Conservation (phyloP, 148 eudicot genomes). For the Nyssa sinensis region DNA sequence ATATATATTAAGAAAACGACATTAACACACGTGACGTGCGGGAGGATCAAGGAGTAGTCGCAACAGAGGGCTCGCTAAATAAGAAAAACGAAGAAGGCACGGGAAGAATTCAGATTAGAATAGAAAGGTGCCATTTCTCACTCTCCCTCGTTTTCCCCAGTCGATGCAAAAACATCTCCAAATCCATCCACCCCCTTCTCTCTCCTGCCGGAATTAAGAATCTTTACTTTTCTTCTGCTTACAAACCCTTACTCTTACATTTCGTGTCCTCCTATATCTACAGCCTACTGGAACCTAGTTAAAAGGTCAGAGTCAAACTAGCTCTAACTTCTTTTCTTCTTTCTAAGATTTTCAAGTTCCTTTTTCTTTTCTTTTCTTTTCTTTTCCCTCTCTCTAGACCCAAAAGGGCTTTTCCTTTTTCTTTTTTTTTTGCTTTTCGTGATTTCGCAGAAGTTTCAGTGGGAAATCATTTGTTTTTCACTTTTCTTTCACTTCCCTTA, state of each 20-base stretch:
- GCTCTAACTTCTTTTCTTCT: neutral
- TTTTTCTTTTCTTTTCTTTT: neutral
- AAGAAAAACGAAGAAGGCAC: too few relatives aligned
- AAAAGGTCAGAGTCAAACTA: neutral
- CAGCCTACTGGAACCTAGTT: neutral
- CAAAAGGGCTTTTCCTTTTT: neutral
- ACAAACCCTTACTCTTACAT: too few relatives aligned
- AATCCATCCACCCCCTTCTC: conserved; percentile 1
- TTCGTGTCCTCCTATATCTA: neutral
- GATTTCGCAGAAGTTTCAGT: neutral
- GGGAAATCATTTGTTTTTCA: neutral
- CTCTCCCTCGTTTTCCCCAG: conserved; percentile 6
- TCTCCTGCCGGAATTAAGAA: neutral
- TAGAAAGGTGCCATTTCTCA: neutral
- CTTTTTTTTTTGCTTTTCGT: neutral
- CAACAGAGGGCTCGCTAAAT: too few relatives aligned
- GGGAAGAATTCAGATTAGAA: neutral
- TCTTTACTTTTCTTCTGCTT: too few relatives aligned
- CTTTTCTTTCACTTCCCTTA: neutral
- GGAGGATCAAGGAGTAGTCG: too few relatives aligned
- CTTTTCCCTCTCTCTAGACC: neutral
- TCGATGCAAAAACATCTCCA: neutral
- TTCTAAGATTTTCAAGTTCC: too few relatives aligned
- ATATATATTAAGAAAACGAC: too few relatives aligned
- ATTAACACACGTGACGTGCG: too few relatives aligned